phyloP scores from a whole-genome alignment of 1,284 basidiomycete species.

The Ceratobasidium sp. region DNA sequence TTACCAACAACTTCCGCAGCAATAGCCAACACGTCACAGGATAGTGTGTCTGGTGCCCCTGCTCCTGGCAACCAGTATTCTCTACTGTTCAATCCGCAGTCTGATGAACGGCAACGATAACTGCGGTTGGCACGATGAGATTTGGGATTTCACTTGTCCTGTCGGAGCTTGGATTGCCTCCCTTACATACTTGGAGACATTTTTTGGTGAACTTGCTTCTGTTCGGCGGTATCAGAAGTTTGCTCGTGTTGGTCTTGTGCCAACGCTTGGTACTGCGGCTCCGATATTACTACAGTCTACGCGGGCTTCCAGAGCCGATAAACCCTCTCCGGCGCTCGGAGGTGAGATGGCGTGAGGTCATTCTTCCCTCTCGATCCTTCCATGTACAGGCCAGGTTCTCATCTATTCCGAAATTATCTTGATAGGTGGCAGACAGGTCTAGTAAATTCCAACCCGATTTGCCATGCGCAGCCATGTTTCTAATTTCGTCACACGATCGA shows the following conservation, averaged over 20 bases:
- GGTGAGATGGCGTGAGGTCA: constrained; percentile 11
- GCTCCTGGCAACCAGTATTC: constrained; percentile 10
- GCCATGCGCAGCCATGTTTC: constrained; percentile 28
- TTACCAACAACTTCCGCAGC: background rate
- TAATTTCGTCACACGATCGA: constrained; percentile 39
- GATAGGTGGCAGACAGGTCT: background rate
- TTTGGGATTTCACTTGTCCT: background rate
- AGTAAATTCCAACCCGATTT: constrained; percentile 7
- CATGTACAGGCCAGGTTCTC: background rate
- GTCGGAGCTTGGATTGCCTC: background rate
- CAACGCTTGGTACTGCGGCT: background rate
- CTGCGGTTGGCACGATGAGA: constrained; percentile 9
- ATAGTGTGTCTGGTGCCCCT: background rate
- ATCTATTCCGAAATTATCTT: background rate
- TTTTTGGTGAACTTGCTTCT: background rate
- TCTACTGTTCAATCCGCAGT: constrained; percentile 17
- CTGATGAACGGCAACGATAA: constrained; percentile 19
- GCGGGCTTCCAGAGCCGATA: background rate
- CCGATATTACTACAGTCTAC: constrained; percentile 1
- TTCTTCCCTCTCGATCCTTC: background rate
- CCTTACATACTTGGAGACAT: background rate
- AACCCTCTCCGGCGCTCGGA: background rate
- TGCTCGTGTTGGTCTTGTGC: background rate
- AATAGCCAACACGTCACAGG: background rate
- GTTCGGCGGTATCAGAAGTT: background rate